Base-by-base conservation (phyloP, 1,284 basidiomycete species). In the Trametes sp. region DNA sequence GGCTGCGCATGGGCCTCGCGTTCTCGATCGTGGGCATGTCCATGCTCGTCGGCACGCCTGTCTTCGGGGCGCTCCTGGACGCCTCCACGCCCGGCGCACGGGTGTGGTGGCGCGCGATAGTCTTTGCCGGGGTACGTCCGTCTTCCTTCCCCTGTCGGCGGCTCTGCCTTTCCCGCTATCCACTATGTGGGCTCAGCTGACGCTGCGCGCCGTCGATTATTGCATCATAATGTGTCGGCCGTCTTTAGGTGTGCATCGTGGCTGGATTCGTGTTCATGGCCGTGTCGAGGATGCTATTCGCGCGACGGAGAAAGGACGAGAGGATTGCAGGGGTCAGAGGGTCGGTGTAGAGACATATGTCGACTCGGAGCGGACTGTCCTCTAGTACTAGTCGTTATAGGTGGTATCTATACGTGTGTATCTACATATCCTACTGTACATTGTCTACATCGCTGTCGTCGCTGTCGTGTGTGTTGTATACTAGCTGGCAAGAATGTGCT, bases 1-100 rank as follows among this genome's bases (percentile, higher is more conserved):
- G 83, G 44, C 77, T 80, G 10, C 77, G 84, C 26, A 83, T 84
- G 79, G 84, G 84, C n/a, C 72, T 84, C 36, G 83, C 82, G 2
- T 85, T 84, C 67, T 79, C 82, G 10, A 71, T 80, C 61, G 81
- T 83, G n/a, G 80, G 78, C 9, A 62, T 80, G 29, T 78, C 81
- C n/a, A 74, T 81, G 63, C 76, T 84, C 13, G 66, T 81, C n/a
- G 83, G 83, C 7, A 81, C 81, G n/a, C 83, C 82, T 4, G 80
- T 82, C 44, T 69, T 65, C 63, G 82, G 81, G 0, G 78, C 77
- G 13, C 71, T 83, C 19, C 66, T 84, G 31, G 55, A 55, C 29
- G 36, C 29, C 38, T 13, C 46, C n/a, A 44, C 35, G 33, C 41
- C 55, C 5, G 59, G 44, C 42, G 24, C 49, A 49, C 61, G 59